Evolutionary conservation across 345 rosid genomes (phyloP).

Genomic region (Eucalyptus sideroxylon): DNA sequence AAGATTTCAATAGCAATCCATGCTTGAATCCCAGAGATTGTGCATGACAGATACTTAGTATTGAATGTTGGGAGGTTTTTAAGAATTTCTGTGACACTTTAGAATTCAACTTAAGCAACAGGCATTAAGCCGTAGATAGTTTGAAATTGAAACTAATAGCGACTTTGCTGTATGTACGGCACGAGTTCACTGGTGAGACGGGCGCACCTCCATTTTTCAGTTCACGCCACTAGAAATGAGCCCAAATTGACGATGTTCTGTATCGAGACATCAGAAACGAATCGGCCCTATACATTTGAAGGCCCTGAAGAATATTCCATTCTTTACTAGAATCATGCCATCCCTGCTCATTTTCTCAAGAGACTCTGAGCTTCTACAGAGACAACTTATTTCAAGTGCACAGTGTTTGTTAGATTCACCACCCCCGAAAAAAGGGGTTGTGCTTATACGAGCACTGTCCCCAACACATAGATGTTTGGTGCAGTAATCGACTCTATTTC

Average conservation of each 20-base stretch:
- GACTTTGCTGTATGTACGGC: not conserved
- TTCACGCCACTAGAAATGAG: not conserved
- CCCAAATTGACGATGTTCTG: not conserved
- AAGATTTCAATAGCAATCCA: not conserved
- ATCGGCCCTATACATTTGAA: not conserved
- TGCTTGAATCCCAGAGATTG: not conserved
- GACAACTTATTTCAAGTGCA: not conserved
- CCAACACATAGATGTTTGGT: not conserved
- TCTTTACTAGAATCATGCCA: not conserved
- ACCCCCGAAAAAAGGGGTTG: not conserved
- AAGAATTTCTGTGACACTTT: not conserved
- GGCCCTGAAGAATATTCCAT: not conserved
- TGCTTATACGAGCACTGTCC: not conserved
- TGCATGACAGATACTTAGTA: not conserved
- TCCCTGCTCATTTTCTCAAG: not conserved
- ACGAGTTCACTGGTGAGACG: not conserved
- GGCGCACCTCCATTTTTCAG: not conserved
- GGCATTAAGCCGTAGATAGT: not conserved
- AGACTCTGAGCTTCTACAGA: not conserved
- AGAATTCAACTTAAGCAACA: not conserved
- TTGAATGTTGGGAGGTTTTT: not conserved
- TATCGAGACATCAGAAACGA: not conserved
- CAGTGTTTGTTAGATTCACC: not conserved
- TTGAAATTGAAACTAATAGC: not conserved
- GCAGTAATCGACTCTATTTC: not conserved